A percentile compares a stretch with the other conserved stretches of the same genome.
Evolutionary conservation across 2,329 filamentous ascomycete species (phyloP).

Genomic region (Stachybotrys echinatus): DNA sequence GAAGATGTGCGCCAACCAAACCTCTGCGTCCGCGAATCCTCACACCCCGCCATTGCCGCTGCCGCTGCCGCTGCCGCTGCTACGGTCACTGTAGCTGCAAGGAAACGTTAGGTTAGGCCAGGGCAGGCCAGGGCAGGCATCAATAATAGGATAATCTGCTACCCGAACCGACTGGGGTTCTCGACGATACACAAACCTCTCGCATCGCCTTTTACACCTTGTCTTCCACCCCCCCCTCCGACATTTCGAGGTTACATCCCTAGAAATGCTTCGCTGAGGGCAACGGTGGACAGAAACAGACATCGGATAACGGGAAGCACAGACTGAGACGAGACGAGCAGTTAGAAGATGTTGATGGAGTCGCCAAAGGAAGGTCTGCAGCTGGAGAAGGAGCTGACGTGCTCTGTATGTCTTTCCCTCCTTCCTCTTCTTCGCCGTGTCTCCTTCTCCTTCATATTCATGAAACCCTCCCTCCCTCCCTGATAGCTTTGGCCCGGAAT

Average conservation of each 20-base stretch:
- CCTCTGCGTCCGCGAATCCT: neutral
- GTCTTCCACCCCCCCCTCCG: neutral
- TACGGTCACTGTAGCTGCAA: no score
- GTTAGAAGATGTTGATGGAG: constrained; percentile 32
- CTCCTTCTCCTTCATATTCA: neutral
- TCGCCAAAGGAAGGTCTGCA: constrained; percentile 53
- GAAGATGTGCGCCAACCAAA: neutral
- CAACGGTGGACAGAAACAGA: neutral
- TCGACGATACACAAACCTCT: neutral
- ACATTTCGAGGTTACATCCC: neutral
- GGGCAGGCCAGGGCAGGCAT: neutral
- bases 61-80: no score
- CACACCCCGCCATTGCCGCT: neutral
- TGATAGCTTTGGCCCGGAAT: no score
- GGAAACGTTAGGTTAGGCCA: neutral
- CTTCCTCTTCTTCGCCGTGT: constrained; percentile 1
- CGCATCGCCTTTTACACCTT: neutral
- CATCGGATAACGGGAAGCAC: neutral
- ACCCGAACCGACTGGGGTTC: neutral
- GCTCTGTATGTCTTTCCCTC: constrained; percentile 64
- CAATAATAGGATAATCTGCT: neutral
- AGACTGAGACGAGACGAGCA: neutral
- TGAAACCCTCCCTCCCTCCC: neutral
- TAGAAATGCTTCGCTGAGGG: neutral
- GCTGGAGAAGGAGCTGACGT: constrained; percentile 89